phyloP scores from a whole-genome alignment of 768 basidiomycete genomes.

The Lentinula lateritia region DNA sequence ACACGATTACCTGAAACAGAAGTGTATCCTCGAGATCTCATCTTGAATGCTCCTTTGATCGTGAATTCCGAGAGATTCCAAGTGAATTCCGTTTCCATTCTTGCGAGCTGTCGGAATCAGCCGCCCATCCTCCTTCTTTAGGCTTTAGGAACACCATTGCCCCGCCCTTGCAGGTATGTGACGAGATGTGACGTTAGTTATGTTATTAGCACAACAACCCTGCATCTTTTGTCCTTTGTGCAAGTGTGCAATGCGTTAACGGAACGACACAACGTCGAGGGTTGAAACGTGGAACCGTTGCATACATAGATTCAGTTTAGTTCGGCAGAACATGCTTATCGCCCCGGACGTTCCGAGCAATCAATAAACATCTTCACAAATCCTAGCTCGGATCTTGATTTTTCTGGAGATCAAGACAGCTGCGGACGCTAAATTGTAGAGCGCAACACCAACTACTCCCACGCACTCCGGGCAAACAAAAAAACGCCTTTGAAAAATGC shows the following conservation, averaged over 20 bases:
- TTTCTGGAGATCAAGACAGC: not conserved
- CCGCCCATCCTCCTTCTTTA: conserved; percentile 3
- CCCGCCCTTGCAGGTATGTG: not conserved
- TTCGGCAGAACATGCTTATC: not conserved
- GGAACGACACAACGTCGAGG: not conserved
- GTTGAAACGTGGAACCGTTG: not conserved
- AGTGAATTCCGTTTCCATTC: conserved; percentile 13
- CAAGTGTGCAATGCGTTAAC: not conserved
- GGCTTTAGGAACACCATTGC: not conserved
- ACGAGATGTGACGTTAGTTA: not conserved
- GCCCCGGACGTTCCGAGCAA: not conserved
- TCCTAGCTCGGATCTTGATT: not conserved
- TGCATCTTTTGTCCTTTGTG: not conserved
- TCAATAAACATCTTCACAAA: not conserved
- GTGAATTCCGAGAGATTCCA: conserved; percentile 13
- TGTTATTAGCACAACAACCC: not conserved
- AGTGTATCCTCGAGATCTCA: conserved; percentile 29
- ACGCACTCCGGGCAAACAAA: not conserved
- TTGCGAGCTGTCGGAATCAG: conserved; percentile 8
- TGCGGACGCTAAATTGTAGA: not conserved
- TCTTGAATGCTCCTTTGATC: conserved; percentile 23
- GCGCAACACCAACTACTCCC: not conserved
- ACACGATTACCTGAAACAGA: conserved; percentile 21
- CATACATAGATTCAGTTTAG: not conserved
- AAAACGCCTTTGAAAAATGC: not conserved